These are phyloP conservation scores for Globisporangium megalacanthum DNA, from an alignment of 352 stramenopile species.

Conservation along the genomic window DNA sequence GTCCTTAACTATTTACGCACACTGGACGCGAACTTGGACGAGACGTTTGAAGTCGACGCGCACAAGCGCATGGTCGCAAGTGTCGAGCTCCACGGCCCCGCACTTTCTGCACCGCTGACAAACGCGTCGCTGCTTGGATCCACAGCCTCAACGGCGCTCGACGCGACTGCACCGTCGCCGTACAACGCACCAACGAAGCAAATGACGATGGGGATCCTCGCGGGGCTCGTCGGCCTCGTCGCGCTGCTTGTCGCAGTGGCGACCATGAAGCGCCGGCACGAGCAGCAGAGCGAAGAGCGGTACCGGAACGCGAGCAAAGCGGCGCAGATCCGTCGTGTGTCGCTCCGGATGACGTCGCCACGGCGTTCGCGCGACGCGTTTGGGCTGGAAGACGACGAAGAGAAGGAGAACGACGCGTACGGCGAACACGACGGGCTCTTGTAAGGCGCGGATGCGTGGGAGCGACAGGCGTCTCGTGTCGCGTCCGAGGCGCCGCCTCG, in stretches of 20 bases:
- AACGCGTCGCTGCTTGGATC: neutral
- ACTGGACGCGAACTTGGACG: conserved; percentile 9
- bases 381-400: conserved; percentile 32
- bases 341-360: conserved; percentile 49
- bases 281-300: conserved; percentile 39
- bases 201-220: conserved; percentile 51
- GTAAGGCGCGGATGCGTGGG: conserved; percentile 19
- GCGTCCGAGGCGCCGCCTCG: too few relatives aligned
- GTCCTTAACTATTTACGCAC: conserved; percentile 7
- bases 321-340: conserved; percentile 70
- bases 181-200: conserved; percentile 57
- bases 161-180: conserved; percentile 7
- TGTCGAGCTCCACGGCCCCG: conserved; percentile 4
- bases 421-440: conserved; percentile 59
- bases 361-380: conserved; percentile 4
- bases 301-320: conserved; percentile 54
- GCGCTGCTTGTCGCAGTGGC: conserved; percentile 55
- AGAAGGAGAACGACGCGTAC: conserved; percentile 37
- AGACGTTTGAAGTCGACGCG: conserved; percentile 3
- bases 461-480: too few relatives aligned
- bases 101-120: neutral
- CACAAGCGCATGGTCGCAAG: conserved; percentile 10
- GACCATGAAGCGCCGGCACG: conserved; percentile 59
- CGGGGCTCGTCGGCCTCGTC: conserved; percentile 44
- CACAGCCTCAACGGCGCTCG: neutral